A percentile compares a stretch with the other conserved stretches of the same genome.
phyloP scores from a whole-genome alignment of 495 filamentous ascomycete genomes.

The Xylaria longipes region DNA sequence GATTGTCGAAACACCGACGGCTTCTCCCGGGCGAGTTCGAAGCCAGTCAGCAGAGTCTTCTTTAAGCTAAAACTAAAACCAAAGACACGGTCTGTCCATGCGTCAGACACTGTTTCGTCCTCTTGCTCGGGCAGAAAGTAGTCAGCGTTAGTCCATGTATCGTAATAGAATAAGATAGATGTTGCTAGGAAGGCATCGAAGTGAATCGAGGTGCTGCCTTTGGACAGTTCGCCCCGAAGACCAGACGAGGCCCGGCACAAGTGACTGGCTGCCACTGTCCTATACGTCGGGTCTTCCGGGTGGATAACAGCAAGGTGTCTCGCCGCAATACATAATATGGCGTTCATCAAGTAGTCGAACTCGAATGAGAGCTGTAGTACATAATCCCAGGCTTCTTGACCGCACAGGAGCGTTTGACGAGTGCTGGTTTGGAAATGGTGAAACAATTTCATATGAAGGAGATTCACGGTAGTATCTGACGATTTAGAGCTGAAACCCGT shows the following conservation, averaged over 20 bases:
- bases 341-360: conserved; percentile 29
- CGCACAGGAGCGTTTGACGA: conserved; percentile 13
- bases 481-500: neutral
- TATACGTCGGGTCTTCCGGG: conserved; percentile 17
- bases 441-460: conserved; percentile 21
- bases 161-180: conserved; percentile 20
- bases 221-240: conserved; percentile 24
- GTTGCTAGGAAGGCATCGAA: conserved; percentile 27
- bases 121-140: conserved; percentile 8
- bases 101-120: neutral
- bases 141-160: conserved; percentile 28
- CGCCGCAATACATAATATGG: conserved; percentile 24
- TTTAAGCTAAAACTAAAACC: conserved; percentile 19
- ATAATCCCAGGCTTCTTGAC: conserved; percentile 22
- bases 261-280: conserved; percentile 20
- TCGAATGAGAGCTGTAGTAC: conserved; percentile 27
- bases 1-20: conserved; percentile 22
- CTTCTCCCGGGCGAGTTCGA: conserved; percentile 14
- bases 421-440: conserved; percentile 26
- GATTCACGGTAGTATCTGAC: conserved; percentile 18
- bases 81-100: conserved; percentile 24
- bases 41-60: conserved; percentile 21
- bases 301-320: conserved; percentile 23
- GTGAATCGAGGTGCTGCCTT: conserved; percentile 4
- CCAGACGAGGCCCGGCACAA: conserved; percentile 18